phyloP scores from a whole-genome alignment of 768 basidiomycete species.

The Chalciporus chontae region DNA sequence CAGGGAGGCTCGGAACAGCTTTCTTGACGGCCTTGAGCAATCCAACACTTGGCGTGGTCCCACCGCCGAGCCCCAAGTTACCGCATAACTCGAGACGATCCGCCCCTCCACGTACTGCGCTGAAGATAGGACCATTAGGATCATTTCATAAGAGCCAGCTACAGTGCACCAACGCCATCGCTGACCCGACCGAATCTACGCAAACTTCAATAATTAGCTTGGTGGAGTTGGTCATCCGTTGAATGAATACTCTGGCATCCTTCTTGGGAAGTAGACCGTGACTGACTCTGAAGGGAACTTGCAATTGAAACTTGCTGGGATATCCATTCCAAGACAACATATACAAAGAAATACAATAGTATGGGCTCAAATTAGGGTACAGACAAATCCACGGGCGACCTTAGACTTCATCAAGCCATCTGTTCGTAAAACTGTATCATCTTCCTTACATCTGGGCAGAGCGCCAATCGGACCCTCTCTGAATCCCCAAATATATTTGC shows the following conservation, averaged over 20 bases:
- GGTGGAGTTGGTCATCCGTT: neutral
- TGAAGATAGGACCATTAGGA: slow-evolving; percentile 26
- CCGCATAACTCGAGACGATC: slow-evolving; percentile 76
- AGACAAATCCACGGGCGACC: neutral
- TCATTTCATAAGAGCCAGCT: neutral
- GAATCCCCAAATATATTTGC: slow-evolving; percentile 50
- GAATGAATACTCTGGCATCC: neutral
- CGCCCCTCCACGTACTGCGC: slow-evolving; percentile 69
- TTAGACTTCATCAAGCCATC: slow-evolving; percentile 20
- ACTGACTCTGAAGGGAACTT: too few relatives aligned
- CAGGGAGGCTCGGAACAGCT: slow-evolving; percentile 46
- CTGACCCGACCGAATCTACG: slow-evolving; percentile 73
- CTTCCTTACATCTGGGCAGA: slow-evolving; percentile 62
- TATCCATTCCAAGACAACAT: neutral
- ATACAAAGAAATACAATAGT: neutral
- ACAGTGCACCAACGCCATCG: slow-evolving; percentile 48
- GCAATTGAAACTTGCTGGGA: too few relatives aligned
- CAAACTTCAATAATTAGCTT: slow-evolving; percentile 54
- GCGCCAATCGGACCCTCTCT: slow-evolving; percentile 63
- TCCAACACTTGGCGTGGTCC: slow-evolving; percentile 79
- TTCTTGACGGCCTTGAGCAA: slow-evolving; percentile 57
- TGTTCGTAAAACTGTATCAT: slow-evolving; percentile 59
- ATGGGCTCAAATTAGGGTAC: neutral
- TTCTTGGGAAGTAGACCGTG: too few relatives aligned
- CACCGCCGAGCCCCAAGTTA: slow-evolving; percentile 70